A percentile compares a stretch with the other conserved stretches of the same genome.
Conservation (phyloP, 208 protist species). For the Trypanosoma vivax region DNA sequence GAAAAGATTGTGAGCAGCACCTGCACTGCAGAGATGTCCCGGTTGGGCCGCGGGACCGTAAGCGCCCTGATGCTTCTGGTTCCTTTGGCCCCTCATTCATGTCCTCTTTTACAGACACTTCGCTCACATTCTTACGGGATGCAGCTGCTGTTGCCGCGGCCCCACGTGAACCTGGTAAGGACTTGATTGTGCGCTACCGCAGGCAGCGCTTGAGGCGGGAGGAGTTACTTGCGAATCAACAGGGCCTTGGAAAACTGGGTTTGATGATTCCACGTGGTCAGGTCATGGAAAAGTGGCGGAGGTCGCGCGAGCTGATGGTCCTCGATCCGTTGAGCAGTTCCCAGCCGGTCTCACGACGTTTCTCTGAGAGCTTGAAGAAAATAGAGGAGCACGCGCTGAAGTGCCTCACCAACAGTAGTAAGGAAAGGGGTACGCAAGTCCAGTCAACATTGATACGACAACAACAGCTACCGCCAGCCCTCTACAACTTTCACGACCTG, state of each 20-base stretch:
- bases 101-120: slow-evolving; percentile 12
- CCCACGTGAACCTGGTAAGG: slow-evolving; percentile 31
- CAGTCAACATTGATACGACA: slow-evolving; percentile 1
- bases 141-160: slow-evolving; percentile 13
- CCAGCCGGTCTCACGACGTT: slow-evolving; percentile 46
- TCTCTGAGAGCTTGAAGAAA: slow-evolving; percentile 29
- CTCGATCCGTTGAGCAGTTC: slow-evolving; percentile 36
- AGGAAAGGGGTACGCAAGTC: neutral
- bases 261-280: slow-evolving; percentile 25
- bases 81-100: neutral
- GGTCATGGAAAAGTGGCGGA: slow-evolving; percentile 62
- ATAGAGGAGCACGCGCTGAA: slow-evolving; percentile 48
- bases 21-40: slow-evolving; percentile 1
- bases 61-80: neutral
- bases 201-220: slow-evolving; percentile 52
- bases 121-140: slow-evolving; percentile 20
- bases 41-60: slow-evolving; percentile 1
- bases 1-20: slow-evolving; percentile 4
- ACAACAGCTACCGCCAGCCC: slow-evolving; percentile 15
- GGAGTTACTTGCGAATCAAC: slow-evolving; percentile 26
- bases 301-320: slow-evolving; percentile 59
- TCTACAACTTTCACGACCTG: slow-evolving; percentile 47
- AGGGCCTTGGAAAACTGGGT: slow-evolving; percentile 61
- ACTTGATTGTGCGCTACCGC: slow-evolving; percentile 32
- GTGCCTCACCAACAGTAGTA: slow-evolving; percentile 6